Evolutionary conservation across 2,329 filamentous ascomycete genomes (phyloP), one percentile per base, ranked within the genome.

Genomic region (Bipolaris bicolor): DNA sequence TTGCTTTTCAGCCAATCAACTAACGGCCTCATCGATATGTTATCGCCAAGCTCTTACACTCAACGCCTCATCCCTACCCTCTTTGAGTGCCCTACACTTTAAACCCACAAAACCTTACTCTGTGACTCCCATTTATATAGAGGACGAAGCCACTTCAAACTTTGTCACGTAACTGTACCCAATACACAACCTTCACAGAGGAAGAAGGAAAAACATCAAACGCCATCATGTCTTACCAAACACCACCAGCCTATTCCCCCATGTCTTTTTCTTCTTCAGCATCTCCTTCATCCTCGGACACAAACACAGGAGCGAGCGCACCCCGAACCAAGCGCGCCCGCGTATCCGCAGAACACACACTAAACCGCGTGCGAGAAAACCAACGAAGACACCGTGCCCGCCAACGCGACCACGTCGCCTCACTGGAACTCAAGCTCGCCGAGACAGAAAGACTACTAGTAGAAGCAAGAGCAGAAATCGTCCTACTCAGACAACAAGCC

Each of bases 341-440:
- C 31, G 72, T 75, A 7, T 67, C 71, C 22, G 67, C 75, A 43
- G 71, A 73, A 45, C 73, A 78, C 61, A 72, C 76, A 0, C 60
- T 78, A 20, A 69, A 66, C 49, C 76, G 82, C 7, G 77, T 82
- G 15, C 80, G 81, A n/a, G 78, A 84, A 44, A 84, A 84, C 60
- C 81, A 84, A 64, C 78, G 82, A 37, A 77, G 81, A 22, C 81
- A 84, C 62, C 79, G 82, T 4, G 80, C 80, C 7, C 72, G 78
- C 29, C 74, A 77, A 40, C 79, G 77, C 45, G 72, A 75, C 36
- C 73, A 76, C 36, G 75, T 83, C 24, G 64, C 73, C 1, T 71
- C 74, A 0, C 68, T 82, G 1, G 79, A 81, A 62, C 52, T 65
- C 16, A 66, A 67, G 57, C 66, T 76, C 7, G 63, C 64, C 10